Evolutionary conservation across 1,139 yeast genomes (phyloP), one percentile per base, ranked within the genome.

Genomic region (Debaryomyces sp.): DNA sequence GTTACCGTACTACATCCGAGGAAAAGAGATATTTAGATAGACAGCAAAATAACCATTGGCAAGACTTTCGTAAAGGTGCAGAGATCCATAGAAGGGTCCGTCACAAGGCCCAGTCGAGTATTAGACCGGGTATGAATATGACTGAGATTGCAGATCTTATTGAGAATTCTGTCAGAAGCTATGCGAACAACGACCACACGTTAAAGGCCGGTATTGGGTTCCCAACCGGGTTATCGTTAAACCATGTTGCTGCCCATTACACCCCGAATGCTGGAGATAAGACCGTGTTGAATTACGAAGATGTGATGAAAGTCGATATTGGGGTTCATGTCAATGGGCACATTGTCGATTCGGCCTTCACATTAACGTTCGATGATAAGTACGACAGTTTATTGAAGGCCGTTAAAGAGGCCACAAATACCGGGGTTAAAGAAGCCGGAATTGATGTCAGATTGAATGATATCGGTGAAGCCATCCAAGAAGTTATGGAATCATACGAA

Each of bases 241-340:
- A 94, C 70, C 89, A 92, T 64, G 87, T 91, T 59, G 99, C 99
- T 27, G 99, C 99, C 0, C 99, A 95, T 67, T 94, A 91, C 68
- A 92, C 98, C 0, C 99, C 99, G 17, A 94, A 94, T 69, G 86
- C 96, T 15, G 97, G 97, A 15, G 99, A 95, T 68, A 89, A 84
- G 60, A 80, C 88, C 8, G 87, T 87, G 1, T 75, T 94, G 57
- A 76, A 80, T 50, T 83, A 89, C 60, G 96, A 89, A 54, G 99
- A 94, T 68, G 97, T 94, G 45, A 84, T 94, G 91, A 95, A 95
- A 73, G 96, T 94, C 33, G 99, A 94, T 67, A 84, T 92, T 62
- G 99, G 99, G 54, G 97, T 94, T 18, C 99, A 95, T 64, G 90
- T 94, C 37, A 89, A 94, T 61, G 99, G 99, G n/a, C 83, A 84